Conservation (phyloP, 2,329 filamentous ascomycete genomes). For the Alternaria atra region DNA sequence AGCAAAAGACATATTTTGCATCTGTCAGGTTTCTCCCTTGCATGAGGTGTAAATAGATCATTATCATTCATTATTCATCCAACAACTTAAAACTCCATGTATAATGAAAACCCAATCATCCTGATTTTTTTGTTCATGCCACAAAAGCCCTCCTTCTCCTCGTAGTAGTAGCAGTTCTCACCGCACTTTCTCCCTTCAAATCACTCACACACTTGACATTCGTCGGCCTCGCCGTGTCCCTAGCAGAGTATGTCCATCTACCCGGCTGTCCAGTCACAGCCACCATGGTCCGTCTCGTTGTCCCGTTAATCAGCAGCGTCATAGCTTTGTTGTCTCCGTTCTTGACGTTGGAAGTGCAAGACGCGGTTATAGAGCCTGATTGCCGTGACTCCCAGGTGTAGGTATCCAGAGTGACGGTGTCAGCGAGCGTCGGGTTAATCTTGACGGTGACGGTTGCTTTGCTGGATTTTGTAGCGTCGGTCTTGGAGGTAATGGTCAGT, state of each 20-base stretch:
- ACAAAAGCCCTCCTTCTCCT: conserved; percentile 24
- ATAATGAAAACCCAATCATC: too few relatives aligned
- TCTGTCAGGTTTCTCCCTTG: too few relatives aligned
- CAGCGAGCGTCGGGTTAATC: conserved; percentile 32
- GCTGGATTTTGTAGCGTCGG: conserved; percentile 30
- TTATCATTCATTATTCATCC: neutral
- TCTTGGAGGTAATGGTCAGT: conserved; percentile 39
- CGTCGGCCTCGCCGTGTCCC: conserved; percentile 39
- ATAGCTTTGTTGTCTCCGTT: conserved; percentile 44
- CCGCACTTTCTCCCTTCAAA: conserved; percentile 33
- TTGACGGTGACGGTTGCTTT: conserved; percentile 42
- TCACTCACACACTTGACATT: conserved; percentile 41
- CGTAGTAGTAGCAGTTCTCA: conserved; percentile 27
- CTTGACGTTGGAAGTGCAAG: conserved; percentile 47
- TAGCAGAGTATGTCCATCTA: conserved; percentile 38
- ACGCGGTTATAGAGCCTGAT: conserved; percentile 43
- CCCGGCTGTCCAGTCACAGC: conserved; percentile 29
- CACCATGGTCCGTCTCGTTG: conserved; percentile 33
- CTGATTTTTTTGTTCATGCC: too few relatives aligned
- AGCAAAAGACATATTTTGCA: too few relatives aligned
- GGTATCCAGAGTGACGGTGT: conserved; percentile 44
- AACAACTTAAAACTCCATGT: neutral
- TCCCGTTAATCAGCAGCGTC: conserved; percentile 40
- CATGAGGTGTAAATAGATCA: neutral
- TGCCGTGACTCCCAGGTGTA: conserved; percentile 46